A percentile compares a stretch with the other conserved stretches of the same genome.
These are phyloP conservation scores for Lachnellula cervina DNA, from an alignment of 2,329 filamentous ascomycete genomes.

Conservation along the genomic window DNA sequence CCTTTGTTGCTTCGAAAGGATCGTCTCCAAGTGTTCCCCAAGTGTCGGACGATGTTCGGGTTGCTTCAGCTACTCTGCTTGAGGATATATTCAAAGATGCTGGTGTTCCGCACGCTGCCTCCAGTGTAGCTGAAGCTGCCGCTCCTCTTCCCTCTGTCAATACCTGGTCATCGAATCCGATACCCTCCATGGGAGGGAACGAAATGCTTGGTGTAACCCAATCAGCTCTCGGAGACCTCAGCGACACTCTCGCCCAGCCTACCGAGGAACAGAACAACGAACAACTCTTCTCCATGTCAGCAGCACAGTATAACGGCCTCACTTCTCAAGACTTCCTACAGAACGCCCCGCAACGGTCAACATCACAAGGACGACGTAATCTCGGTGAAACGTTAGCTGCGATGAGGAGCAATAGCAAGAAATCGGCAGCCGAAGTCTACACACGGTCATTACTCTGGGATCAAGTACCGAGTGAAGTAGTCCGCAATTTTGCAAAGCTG, in stretches of 20 bases:
- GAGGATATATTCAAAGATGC: conserved; percentile 80
- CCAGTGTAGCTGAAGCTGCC: conserved; percentile 36
- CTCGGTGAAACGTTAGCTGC: conserved; percentile 75
- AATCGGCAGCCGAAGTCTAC: conserved; percentile 81
- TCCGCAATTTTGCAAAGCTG: conserved; percentile 88
- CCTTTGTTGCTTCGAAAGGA: conserved; percentile 88
- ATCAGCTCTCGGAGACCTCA: conserved; percentile 61
- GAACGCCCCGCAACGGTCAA: conserved; percentile 45
- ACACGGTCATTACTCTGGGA: conserved; percentile 91
- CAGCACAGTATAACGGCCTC: conserved; percentile 83
- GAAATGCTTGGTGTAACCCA: conserved; percentile 48
- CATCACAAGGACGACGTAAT: conserved; percentile 64
- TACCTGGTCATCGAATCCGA: conserved; percentile 39
- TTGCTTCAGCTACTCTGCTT: conserved; percentile 70
- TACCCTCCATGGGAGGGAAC: conserved; percentile 38
- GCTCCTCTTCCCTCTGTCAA: conserved; percentile 50
- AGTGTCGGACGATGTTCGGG: conserved; percentile 76
- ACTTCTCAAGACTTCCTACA: conserved; percentile 69
- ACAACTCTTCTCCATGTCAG: conserved; percentile 80
- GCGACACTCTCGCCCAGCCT: conserved; percentile 65
- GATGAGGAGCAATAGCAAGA: conserved; percentile 68
- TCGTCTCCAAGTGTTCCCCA: conserved; percentile 67
- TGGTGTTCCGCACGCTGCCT: conserved; percentile 47
- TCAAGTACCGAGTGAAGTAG: conserved; percentile 85
- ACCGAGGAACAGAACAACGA: conserved; percentile 82